These are phyloP conservation scores for Hortaea sp. DNA, from an alignment of 2,329 filamentous ascomycete species.

Conservation along the genomic window DNA sequence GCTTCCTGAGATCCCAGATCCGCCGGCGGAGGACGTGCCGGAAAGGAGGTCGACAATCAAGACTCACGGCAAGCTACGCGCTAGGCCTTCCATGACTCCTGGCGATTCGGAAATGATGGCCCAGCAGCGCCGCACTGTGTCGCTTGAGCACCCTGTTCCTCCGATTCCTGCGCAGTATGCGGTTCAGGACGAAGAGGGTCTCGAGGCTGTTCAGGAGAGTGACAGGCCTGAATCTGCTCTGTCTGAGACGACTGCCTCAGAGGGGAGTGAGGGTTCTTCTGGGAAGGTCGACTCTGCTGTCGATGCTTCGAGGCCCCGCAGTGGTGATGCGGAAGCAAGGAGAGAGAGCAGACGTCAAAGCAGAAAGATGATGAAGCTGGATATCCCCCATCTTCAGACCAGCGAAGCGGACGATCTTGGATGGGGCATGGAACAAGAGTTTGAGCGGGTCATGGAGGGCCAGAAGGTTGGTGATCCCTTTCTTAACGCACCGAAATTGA, in stretches of 20 bases:
- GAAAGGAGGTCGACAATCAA: constrained; percentile 83
- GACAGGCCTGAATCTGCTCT: not conserved
- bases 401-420: constrained; percentile 64
- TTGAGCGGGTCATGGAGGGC: constrained; percentile 86
- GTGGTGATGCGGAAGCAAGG: not conserved
- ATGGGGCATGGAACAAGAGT: constrained; percentile 81
- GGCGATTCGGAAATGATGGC: constrained; percentile 78
- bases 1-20: constrained; percentile 1
- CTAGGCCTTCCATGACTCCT: constrained; percentile 76
- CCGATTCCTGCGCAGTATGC: constrained; percentile 20
- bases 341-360: constrained; percentile 2
- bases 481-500: constrained; percentile 20
- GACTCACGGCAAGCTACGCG: constrained; percentile 75
- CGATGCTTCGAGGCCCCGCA: constrained; percentile 1
- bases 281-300: constrained; percentile 19
- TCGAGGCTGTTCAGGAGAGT: not conserved
- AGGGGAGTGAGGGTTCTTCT: constrained; percentile 13
- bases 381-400: constrained; percentile 61
- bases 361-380: constrained; percentile 11
- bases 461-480: constrained; percentile 70
- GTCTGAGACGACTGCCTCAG: constrained; percentile 12
- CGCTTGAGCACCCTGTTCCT: constrained; percentile 47
- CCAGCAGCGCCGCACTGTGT: constrained; percentile 74
- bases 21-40: constrained; percentile 44
- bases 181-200: constrained; percentile 10